Percentiles rank a stretch among this genome's conserved stretches.
These are phyloP conservation scores for Xylariaceae sp. DNA, from an alignment of 2,329 filamentous ascomycete species.

Conservation along the genomic window DNA sequence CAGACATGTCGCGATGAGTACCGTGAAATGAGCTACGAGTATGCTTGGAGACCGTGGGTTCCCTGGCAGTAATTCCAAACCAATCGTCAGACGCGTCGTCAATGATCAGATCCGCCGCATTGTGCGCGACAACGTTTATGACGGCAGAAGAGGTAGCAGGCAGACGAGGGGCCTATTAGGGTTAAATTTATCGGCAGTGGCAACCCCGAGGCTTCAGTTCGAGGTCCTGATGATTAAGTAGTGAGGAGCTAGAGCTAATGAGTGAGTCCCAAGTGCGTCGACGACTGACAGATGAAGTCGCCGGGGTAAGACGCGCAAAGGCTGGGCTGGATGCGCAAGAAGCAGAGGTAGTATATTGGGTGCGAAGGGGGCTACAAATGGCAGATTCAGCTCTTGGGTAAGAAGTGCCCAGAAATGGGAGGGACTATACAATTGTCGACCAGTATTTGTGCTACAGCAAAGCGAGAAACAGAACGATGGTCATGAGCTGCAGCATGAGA, in stretches of 20 bases:
- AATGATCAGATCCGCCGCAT: conserved; percentile 27
- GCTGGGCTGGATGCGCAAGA: conserved; percentile 5
- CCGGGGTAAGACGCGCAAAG: conserved; percentile 5
- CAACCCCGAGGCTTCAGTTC: conserved; percentile 23
- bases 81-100: conserved; percentile 31
- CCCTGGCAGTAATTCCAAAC: conserved; percentile 29
- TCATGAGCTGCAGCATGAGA: conserved; percentile 11
- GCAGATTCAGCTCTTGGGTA: conserved; percentile 12
- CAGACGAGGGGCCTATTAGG: conserved; percentile 10
- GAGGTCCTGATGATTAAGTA: conserved; percentile 35
- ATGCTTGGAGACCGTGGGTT: conserved; percentile 20
- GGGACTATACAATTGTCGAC: conserved; percentile 28
- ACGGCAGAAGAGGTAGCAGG: conserved; percentile 16
- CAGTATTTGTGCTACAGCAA: conserved; percentile 12
- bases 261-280: conserved; percentile 35
- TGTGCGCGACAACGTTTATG: conserved; percentile 20
- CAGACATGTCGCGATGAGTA: conserved; percentile 24
- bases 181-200: conserved; percentile 6
- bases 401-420: conserved; percentile 30
- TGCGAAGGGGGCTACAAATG: conserved; percentile 14
- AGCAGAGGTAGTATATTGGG: conserved; percentile 7
- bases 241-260: conserved; percentile 29
- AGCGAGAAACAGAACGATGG: conserved; percentile 17
- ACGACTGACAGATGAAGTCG: conserved; percentile 30
- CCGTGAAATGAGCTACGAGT: conserved; percentile 21